Conservation (phyloP, 2,329 filamentous ascomycete genomes). For the Fonsecaea erecta region DNA sequence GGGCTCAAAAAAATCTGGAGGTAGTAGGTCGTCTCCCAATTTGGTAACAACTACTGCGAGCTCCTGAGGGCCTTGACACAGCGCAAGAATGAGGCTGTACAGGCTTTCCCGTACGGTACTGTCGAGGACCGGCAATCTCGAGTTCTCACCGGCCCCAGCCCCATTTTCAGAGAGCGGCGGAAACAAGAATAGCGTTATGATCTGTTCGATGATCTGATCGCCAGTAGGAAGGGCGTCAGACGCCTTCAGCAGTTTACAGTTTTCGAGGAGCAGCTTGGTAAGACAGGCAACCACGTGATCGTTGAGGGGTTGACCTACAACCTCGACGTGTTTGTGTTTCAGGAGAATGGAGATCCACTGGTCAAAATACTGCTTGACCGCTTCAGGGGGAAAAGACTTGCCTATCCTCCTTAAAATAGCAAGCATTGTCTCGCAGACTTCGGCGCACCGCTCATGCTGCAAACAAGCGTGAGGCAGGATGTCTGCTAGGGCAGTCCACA, state of each 20-base stretch:
- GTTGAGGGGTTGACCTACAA: conserved; percentile 52
- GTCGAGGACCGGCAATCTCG: conserved; percentile 58
- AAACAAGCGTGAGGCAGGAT: conserved; percentile 48
- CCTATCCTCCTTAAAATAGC: conserved; percentile 50
- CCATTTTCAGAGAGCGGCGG: conserved; percentile 54
- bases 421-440: conserved; percentile 53
- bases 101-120: conserved; percentile 62
- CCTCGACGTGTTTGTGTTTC: conserved; percentile 50
- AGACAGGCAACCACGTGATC: conserved; percentile 52
- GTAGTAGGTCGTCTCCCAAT: conserved; percentile 32
- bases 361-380: conserved; percentile 49
- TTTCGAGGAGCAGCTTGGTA: conserved; percentile 47
- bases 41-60: conserved; percentile 43
- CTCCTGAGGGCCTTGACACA: conserved; percentile 59
- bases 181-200: conserved; percentile 71
- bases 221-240: conserved; percentile 28
- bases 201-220: conserved; percentile 52
- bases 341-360: conserved; percentile 52
- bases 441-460: conserved; percentile 47
- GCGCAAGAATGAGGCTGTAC: conserved; percentile 62
- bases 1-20: conserved; percentile 31
- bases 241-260: conserved; percentile 22
- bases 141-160: conserved; percentile 38
- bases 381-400: conserved; percentile 45
- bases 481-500: conserved; percentile 52